Base-by-base conservation (phyloP, 495 filamentous ascomycete species). In the Xylaria nigripes region DNA sequence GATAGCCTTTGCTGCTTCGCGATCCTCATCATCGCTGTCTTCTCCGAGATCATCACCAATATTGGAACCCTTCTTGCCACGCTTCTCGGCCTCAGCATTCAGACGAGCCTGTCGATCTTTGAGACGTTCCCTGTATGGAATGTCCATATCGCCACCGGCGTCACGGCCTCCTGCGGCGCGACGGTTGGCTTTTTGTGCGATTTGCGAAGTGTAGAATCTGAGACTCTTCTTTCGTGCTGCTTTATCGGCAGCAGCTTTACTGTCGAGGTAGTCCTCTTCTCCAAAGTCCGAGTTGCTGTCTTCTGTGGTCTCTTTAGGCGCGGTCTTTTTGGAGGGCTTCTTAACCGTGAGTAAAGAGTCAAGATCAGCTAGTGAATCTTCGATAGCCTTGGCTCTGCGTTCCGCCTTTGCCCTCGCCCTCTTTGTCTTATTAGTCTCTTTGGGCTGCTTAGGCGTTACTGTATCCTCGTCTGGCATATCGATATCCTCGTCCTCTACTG, bases 121-220 rank as follows among this genome's bases (percentile, higher is more conserved):
- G 25, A 93, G 70, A 47, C 94, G 84, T 65, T 98, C 93, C 36
- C 89, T 79, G 66, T 95, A 85, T 16, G 93, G 93, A 47, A 98
- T 77, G 77, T 98, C 93, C 27, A 79, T 81, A 66, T 98, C 93
- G 62, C 93, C 93, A 64, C 94, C 94, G 7, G 89, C 71, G 57
- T 92, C 86, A 48, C 84, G 81, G 49, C 87, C 88, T 22, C 88
- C 89, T n/a, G 75, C 82, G 4, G 76, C 84, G 30, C 93, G 89
- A 62, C 87, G 90, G 70, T 87, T 91, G 51, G 86, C 80, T 69
- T 95, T 96, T 65, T 95, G 90, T 24, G 87, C 85, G 51, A 97
- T 87, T 64, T 97, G 93, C 5, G 89, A 93, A 22, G 94, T 96
- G 77, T 98, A 96, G 72, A 98, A 98, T 50, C 88, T 84, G 36